Percentiles rank a stretch among this genome's conserved stretches.
These are phyloP conservation scores for Fusarium circinatum DNA, from an alignment of 2,329 filamentous ascomycete species.

Conservation along the genomic window DNA sequence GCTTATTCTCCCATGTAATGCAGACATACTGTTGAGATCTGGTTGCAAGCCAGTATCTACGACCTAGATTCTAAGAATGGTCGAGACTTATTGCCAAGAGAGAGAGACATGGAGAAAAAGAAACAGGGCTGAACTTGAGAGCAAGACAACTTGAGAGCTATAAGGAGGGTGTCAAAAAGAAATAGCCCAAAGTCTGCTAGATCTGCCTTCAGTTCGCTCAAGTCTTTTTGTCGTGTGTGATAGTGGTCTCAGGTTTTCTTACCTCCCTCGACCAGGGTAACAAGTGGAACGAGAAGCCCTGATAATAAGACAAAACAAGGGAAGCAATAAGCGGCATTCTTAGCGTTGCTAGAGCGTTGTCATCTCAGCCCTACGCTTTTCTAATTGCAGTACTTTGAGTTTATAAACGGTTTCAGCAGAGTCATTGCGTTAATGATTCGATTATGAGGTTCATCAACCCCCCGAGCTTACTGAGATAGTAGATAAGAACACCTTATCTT, in stretches of 20 bases:
- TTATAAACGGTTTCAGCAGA: neutral
- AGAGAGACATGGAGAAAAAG: conserved; percentile 11
- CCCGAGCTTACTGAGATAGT: neutral
- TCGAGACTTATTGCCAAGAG: neutral
- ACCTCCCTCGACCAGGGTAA: neutral
- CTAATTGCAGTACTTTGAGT: neutral
- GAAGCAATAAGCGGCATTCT: conserved; percentile 9
- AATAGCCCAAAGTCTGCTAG: too few species aligned
- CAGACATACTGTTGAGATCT: neutral
- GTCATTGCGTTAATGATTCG: neutral
- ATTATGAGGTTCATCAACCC: neutral
- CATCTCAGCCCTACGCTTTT: conserved; percentile 19
- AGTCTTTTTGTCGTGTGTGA: neutral
- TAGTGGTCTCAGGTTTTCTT: neutral
- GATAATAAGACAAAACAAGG: conserved; percentile 1
- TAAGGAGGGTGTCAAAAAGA: neutral
- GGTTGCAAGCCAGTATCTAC: neutral
- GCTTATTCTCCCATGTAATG: neutral
- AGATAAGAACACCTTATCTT: neutral
- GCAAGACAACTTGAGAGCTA: neutral
- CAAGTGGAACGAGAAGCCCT: neutral
- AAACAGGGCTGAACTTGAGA: neutral
- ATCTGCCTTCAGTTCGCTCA: neutral
- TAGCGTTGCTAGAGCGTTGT: conserved; percentile 6
- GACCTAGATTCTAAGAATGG: neutral